phyloP scores from a whole-genome alignment of 306 rosid genomes.

The Fragaria iinumae region DNA sequence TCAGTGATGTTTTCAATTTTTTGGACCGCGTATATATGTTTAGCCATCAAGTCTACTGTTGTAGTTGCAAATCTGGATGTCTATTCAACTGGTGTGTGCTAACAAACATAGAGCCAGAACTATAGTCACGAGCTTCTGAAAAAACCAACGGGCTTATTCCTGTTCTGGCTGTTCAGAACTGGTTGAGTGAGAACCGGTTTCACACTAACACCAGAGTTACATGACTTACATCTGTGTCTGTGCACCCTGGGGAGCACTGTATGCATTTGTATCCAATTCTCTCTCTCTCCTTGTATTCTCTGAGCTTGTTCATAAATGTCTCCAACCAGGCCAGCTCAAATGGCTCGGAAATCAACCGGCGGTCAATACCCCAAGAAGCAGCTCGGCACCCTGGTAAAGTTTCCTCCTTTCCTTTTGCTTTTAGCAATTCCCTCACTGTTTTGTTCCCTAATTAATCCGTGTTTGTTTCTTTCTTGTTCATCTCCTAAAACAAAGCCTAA shows the following conservation, averaged over 20 bases:
- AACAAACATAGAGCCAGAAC: no score
- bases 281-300: not conserved
- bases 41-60: no score
- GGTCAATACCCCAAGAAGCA: slow-evolving; percentile 7
- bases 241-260: not conserved
- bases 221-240: no score
- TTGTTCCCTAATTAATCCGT: not conserved
- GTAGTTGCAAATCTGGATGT: no score
- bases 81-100: no score
- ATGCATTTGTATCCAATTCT: not conserved
- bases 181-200: no score
- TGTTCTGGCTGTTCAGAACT: no score
- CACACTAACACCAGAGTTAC: no score
- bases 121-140: no score
- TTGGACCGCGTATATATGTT: no score
- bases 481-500: not conserved
- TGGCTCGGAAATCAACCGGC: slow-evolving; percentile 12
- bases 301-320: not conserved
- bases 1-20: no score
- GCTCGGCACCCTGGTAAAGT: not conserved
- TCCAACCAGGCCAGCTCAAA: not conserved
- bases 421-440: not conserved
- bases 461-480: not conserved
- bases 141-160: no score
- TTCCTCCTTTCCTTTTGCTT: not conserved